These are phyloP conservation scores for Fomitiporia mediterranea DNA, from an alignment of 1,284 basidiomycete genomes.

Conservation along the genomic window DNA sequence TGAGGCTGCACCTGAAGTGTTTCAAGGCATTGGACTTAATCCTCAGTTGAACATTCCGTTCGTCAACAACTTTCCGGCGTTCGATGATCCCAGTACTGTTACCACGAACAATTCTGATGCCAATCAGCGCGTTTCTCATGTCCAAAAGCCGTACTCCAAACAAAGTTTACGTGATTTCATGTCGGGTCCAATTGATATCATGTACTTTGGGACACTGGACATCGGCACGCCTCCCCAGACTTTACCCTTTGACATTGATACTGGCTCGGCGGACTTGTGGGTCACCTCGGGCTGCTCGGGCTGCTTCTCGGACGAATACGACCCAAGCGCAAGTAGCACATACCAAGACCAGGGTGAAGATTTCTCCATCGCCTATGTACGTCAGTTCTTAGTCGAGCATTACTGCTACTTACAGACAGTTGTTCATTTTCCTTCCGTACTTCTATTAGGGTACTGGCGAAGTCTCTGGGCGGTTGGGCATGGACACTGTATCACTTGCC, in stretches of 20 bases:
- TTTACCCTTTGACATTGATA: constrained; percentile 51
- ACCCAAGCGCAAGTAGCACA: constrained; percentile 36
- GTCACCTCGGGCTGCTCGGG: constrained; percentile 38
- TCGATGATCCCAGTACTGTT: constrained; percentile 21
- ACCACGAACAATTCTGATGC: constrained; percentile 4
- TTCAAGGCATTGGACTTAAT: constrained; percentile 34
- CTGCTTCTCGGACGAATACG: constrained; percentile 39
- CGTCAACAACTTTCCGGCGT: constrained; percentile 26
- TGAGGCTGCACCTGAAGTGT: constrained; percentile 30
- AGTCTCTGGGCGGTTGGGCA: constrained; percentile 41
- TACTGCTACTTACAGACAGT: constrained; percentile 9
- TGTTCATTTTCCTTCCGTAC: background rate
- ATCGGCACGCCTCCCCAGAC: constrained; percentile 46
- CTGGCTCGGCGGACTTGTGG: constrained; percentile 59
- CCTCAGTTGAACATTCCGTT: constrained; percentile 29
- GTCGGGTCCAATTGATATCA: constrained; percentile 36
- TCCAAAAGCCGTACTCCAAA: constrained; percentile 21
- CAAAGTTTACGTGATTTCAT: constrained; percentile 39
- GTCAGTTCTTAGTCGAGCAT: constrained; percentile 27
- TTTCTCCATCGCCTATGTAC: constrained; percentile 55
- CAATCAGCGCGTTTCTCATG: constrained; percentile 18
- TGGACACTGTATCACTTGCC: constrained; percentile 46
- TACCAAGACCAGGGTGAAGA: constrained; percentile 30
- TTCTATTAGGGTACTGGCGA: constrained; percentile 42
- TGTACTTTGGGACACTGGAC: constrained; percentile 46